Percentiles rank a stretch among this genome's conserved stretches.
phyloP scores from a whole-genome alignment of 441 rosid genomes.

The Metrosideros polymorpha region DNA sequence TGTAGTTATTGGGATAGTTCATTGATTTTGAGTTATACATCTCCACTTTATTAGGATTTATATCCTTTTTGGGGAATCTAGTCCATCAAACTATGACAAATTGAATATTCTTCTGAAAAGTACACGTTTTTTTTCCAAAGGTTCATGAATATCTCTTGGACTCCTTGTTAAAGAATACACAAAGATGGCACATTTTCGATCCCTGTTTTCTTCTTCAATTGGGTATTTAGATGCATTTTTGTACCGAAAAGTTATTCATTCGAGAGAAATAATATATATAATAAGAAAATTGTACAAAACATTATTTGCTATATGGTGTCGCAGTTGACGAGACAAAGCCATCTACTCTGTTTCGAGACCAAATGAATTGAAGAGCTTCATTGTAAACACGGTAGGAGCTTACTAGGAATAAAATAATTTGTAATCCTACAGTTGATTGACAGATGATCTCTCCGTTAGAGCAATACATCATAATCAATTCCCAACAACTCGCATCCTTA shows the following conservation, averaged over 20 bases:
- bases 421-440: background rate
- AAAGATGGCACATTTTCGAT: background rate
- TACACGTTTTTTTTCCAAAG: accelerated
- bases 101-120: background rate
- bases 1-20: background rate
- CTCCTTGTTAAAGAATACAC: background rate
- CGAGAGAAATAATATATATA: background rate
- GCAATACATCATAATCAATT: background rate
- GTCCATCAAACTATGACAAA: background rate
- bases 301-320: accelerated
- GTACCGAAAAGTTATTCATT: background rate
- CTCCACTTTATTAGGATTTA: background rate
- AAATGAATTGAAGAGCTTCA: background rate
- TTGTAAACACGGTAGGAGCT: background rate
- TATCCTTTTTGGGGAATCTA: background rate
- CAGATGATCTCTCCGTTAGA: background rate
- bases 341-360: background rate
- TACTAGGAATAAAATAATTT: background rate
- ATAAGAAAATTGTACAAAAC: background rate
- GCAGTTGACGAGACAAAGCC: background rate
- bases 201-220: background rate
- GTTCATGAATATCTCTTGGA: background rate
- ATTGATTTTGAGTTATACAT: background rate
- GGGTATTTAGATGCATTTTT: background rate
- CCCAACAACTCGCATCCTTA: background rate